Base-by-base conservation (phyloP, 1,139 yeast species). In the Diutina pseudorugosa region DNA sequence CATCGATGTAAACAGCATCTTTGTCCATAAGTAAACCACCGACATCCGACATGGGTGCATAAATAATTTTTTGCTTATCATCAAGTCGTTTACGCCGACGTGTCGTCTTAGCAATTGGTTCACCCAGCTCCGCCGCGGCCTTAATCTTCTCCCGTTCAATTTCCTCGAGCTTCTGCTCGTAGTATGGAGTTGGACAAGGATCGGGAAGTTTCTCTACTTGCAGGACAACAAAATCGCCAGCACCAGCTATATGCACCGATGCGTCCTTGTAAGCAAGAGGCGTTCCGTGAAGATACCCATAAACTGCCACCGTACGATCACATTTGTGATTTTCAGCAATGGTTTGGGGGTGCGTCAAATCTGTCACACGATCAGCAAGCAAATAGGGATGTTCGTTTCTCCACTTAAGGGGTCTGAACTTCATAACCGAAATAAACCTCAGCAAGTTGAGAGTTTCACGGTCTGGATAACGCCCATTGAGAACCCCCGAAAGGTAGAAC, bases 41-140 rank as follows among this genome's bases (percentile, higher is more conserved):
- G 25, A 93, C 97, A 68, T 94, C 98, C 51, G 97, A 88, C 98
- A 94, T 93, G 53, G 99, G 99, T 0, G 98, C 99, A 65, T 94
- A 94, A 2, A 94, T 90, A 59, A 90, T 82, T 67, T 91, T 93
- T 65, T 88, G 95, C 60, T 85, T 88, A 64, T 94, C 98, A 60
- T 93, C 98, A 54, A 94, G 79, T 63, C 98, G 80, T 65, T 89
- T 86, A 61, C 98, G 79, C 63, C 84, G 79, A 30, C 58, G 54
- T 53, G 77, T 62, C 0, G 84, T 74, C 53, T 78, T 75, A 1
- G 83, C 77, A 3, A 76, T 61, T 2, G 66, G 65, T 58, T 78
- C 81, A 12, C 89, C 90, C 2, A 76, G 71, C 52, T 66, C 80
- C n/a, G 80, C 79, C 2, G 83, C 82, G 51, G 75, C 77, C 64